These are phyloP conservation scores for Aspergillus sp. DNA, from an alignment of 2,329 filamentous ascomycete genomes.

Conservation along the genomic window DNA sequence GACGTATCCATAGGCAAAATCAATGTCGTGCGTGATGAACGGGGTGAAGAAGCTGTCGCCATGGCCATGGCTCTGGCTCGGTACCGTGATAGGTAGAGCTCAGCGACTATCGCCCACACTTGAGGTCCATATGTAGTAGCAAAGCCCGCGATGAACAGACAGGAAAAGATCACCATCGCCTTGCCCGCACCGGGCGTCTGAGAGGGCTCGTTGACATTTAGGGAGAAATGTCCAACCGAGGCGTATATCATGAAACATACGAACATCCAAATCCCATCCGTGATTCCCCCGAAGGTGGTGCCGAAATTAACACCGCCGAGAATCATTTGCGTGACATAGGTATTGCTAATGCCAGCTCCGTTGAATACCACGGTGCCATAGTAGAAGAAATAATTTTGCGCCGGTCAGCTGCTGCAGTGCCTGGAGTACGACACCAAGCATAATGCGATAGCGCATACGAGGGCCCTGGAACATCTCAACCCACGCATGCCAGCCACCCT, in stretches of 20 bases:
- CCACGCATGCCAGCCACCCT: constrained; percentile 26
- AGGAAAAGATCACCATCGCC: constrained; percentile 66
- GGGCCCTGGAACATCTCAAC: constrained; percentile 33
- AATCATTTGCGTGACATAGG: constrained; percentile 56
- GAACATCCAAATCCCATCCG: constrained; percentile 65
- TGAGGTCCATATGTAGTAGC: constrained; percentile 66
- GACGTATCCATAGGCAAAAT: constrained; percentile 70
- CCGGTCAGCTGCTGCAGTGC: constrained; percentile 41
- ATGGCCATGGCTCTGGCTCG: constrained; percentile 72
- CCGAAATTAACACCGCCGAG: constrained; percentile 62
- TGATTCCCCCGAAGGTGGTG: constrained; percentile 61
- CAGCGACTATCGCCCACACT: constrained; percentile 45
- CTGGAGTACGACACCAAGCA: constrained; percentile 38
- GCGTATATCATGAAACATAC: constrained; percentile 63
- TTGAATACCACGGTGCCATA: constrained; percentile 55
- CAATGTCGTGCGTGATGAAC: constrained; percentile 67
- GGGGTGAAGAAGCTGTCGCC: constrained; percentile 75
- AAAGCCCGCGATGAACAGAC: constrained; percentile 67
- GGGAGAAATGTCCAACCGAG: constrained; percentile 46
- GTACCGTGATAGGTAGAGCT: constrained; percentile 37
- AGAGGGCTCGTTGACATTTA: constrained; percentile 32
- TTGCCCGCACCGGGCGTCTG: constrained; percentile 50
- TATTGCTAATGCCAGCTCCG: not conserved
- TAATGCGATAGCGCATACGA: constrained; percentile 38
- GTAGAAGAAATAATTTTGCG: constrained; percentile 48